Conservation (phyloP, 179 eudicot genomes). For the Drosera spatulata region DNA sequence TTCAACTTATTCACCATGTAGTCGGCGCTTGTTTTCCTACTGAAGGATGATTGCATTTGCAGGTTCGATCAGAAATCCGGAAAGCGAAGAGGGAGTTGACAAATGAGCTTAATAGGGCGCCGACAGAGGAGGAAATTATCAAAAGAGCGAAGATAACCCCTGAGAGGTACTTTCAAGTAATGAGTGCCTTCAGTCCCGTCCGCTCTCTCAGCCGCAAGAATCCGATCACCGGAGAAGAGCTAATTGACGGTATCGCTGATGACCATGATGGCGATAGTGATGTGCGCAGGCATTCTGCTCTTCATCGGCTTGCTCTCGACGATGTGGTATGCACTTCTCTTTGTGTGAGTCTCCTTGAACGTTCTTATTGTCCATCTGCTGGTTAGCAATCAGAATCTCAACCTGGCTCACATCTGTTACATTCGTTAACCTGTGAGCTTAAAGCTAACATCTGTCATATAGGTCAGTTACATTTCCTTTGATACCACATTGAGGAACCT, state of each 20-base stretch:
- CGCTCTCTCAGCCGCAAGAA: constrained; percentile 54
- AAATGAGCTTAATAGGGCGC: constrained; percentile 60
- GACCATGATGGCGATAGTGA: constrained; percentile 57
- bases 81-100: constrained; percentile 51
- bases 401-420: no score
- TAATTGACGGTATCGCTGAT: constrained; percentile 58
- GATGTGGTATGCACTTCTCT: constrained; percentile 56
- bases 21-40: neutral
- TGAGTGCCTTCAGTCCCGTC: constrained; percentile 62
- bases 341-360: neutral
- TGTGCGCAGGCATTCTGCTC: constrained; percentile 67
- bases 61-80: constrained; percentile 81
- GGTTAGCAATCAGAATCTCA: no score
- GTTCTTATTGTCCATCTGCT: no score
- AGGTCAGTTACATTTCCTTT: neutral
- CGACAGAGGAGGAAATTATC: constrained; percentile 63
- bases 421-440: no score
- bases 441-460: no score
- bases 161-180: constrained; percentile 64
- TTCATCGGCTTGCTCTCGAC: constrained; percentile 92
- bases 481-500: neutral
- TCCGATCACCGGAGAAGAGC: constrained; percentile 60
- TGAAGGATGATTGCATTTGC: constrained; percentile 4
- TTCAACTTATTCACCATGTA: no score
- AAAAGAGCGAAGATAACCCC: constrained; percentile 60